These are phyloP conservation scores for Pachyrhizus erosus DNA, from an alignment of 306 rosid species.

Conservation along the genomic window DNA sequence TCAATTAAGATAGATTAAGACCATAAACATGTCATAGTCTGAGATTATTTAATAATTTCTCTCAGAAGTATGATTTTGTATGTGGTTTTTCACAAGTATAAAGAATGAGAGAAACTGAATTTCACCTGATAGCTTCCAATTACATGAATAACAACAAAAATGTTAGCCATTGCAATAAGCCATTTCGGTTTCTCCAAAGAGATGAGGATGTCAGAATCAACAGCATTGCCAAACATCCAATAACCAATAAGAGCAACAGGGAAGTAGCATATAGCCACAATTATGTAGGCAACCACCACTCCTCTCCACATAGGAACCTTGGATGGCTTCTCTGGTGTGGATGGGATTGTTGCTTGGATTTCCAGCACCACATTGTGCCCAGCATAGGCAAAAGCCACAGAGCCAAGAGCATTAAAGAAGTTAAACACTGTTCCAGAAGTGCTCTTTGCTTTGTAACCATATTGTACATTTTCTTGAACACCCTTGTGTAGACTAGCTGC, in stretches of 20 bases:
- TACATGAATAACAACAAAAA: constrained; percentile 90
- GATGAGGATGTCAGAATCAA: constrained; percentile 65
- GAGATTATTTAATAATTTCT: neutral
- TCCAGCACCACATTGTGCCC: constrained; percentile 97
- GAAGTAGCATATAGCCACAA: constrained; percentile 90
- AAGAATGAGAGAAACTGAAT: neutral
- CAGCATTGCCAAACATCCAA: constrained; percentile 71
- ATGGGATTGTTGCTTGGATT: constrained; percentile 96
- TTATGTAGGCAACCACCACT: constrained; percentile 79
- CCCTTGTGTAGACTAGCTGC: constrained; percentile 68
- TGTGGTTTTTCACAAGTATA: neutral
- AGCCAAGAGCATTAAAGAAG: constrained; percentile 79
- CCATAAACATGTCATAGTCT: too few relatives aligned
- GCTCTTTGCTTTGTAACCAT: constrained; percentile 55
- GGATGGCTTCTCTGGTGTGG: constrained; percentile 89
- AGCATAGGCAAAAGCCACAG: constrained; percentile 90
- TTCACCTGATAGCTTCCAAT: constrained; percentile 97
- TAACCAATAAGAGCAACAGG: constrained; percentile 89
- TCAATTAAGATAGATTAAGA: neutral
- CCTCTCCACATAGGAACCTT: constrained; percentile 98
- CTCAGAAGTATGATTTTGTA: too few relatives aligned
- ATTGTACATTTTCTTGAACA: constrained; percentile 60
- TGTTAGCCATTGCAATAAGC: constrained; percentile 85
- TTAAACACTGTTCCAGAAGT: constrained; percentile 62
- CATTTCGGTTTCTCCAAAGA: constrained; percentile 72